These are phyloP conservation scores for Pyrenochaeta sp. DNA, from an alignment of 2,329 filamentous ascomycete genomes.

Conservation along the genomic window DNA sequence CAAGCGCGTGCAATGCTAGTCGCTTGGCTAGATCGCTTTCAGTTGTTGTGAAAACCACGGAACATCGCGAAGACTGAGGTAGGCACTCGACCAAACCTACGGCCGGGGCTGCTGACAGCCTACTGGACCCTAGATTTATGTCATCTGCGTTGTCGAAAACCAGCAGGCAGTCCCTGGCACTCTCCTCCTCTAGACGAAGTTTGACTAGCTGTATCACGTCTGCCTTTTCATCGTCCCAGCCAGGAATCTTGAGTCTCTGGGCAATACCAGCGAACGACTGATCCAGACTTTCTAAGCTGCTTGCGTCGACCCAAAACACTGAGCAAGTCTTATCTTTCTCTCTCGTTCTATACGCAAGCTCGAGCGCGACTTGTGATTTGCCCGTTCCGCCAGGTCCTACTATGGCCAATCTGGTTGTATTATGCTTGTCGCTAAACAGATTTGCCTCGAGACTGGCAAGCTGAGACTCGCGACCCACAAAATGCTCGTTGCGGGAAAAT, in stretches of 20 bases:
- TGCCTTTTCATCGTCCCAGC: too few species aligned
- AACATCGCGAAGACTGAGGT: slow-evolving; percentile 19
- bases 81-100: slow-evolving; percentile 24
- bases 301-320: slow-evolving; percentile 56
- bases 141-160: slow-evolving; percentile 39
- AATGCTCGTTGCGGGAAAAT: slow-evolving; percentile 32
- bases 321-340: slow-evolving; percentile 45
- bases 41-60: slow-evolving; percentile 26
- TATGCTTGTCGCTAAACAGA: slow-evolving; percentile 23
- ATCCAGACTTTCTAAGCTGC: slow-evolving; percentile 49
- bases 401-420: slow-evolving; percentile 29
- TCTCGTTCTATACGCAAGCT: slow-evolving; percentile 51
- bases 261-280: slow-evolving; percentile 38
- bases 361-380: slow-evolving; percentile 38
- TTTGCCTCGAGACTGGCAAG: slow-evolving; percentile 35
- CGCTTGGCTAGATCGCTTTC: slow-evolving; percentile 11
- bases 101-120: slow-evolving; percentile 6
- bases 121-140: slow-evolving; percentile 8
- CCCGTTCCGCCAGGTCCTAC: slow-evolving; percentile 24
- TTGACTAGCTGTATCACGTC: too few species aligned
- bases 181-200: slow-evolving; percentile 7
- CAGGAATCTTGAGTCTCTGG: slow-evolving; percentile 36
- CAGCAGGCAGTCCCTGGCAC: slow-evolving; percentile 12
- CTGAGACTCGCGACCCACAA: slow-evolving; percentile 32
- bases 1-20: slow-evolving; percentile 21